A percentile compares a stretch with the other conserved stretches of the same genome.
Conservation (phyloP, 805 yeast genomes). For the Metschnikowia lochheadii region DNA sequence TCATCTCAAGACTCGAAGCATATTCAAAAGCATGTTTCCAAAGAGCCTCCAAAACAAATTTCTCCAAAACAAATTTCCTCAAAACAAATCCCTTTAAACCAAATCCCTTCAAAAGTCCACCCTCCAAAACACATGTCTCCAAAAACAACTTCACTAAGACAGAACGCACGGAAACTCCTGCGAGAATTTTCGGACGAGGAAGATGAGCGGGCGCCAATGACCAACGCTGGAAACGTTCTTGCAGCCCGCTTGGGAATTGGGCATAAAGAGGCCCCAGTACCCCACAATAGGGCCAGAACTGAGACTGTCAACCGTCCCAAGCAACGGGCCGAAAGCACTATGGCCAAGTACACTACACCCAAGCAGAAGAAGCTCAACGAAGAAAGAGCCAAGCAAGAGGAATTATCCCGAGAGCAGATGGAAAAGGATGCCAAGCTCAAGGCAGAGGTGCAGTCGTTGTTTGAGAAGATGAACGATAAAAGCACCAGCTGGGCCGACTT, state of each 20-base stretch:
- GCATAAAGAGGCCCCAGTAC: not conserved
- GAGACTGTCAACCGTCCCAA: not conserved
- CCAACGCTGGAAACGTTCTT: constrained; percentile 29
- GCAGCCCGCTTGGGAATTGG: constrained; percentile 27
- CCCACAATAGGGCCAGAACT: not conserved
- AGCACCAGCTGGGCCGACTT: constrained; percentile 32
- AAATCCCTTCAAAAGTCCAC: not conserved
- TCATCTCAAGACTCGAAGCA: too few relatives aligned
- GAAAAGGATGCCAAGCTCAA: constrained; percentile 19
- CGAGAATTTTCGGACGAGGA: constrained; percentile 1
- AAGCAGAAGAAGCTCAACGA: constrained; percentile 10
- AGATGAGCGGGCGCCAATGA: constrained; percentile 24
- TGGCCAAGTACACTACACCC: constrained; percentile 11
- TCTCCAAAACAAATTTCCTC: not conserved
- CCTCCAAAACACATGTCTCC: not conserved
- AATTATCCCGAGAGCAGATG: constrained; percentile 6
- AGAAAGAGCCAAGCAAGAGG: constrained; percentile 8
- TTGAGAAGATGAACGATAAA: constrained; percentile 26
- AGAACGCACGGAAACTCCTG: not conserved
- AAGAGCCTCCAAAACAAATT: not conserved
- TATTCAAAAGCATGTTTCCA: too few relatives aligned
- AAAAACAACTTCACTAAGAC: not conserved
- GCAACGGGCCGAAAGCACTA: not conserved
- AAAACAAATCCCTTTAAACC: not conserved
- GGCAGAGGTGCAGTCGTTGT: constrained; percentile 25